Evolutionary conservation across 345 rosid genomes (phyloP).

Genomic region (Eucalyptus camaldulensis): DNA sequence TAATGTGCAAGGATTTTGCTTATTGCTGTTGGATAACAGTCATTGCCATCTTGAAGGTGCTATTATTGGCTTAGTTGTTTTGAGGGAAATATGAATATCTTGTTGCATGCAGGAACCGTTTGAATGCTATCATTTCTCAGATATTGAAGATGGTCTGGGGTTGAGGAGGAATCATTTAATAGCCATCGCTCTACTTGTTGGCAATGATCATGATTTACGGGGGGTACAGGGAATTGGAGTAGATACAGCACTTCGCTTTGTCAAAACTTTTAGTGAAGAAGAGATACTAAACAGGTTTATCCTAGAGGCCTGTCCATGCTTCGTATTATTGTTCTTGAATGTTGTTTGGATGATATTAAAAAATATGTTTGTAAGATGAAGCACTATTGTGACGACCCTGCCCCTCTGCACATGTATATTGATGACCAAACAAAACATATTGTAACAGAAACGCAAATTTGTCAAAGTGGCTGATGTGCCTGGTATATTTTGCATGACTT

Average conservation of each 20-base stretch:
- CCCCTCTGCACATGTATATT: not conserved
- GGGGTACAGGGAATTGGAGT: slow-evolving; percentile 84
- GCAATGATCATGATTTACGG: slow-evolving; percentile 65
- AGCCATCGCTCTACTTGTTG: slow-evolving; percentile 81
- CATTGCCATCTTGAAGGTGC: not conserved
- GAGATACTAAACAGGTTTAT: slow-evolving; percentile 52
- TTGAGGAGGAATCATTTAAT: slow-evolving; percentile 74
- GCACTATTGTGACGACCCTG: not conserved
- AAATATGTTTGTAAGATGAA: not conserved
- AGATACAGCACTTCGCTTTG: slow-evolving; percentile 64
- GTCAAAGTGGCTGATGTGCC: not conserved
- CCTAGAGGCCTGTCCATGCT: not conserved
- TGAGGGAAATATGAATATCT: slow-evolving; percentile 1
- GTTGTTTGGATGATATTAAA: not conserved
- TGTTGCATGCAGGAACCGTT: slow-evolving; percentile 59
- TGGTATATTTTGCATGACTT: not conserved
- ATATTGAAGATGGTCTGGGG: slow-evolving; percentile 81
- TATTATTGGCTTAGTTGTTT: not conserved
- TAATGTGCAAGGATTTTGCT: not conserved
- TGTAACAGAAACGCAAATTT: not conserved
- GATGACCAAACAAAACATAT: not conserved
- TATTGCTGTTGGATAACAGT: not conserved
- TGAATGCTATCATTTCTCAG: slow-evolving; percentile 77
- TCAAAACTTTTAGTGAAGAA: slow-evolving; percentile 44
- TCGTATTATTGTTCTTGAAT: not conserved